Evolutionary conservation across 2,329 filamentous ascomycete species (phyloP), one percentile per base, ranked within the genome.

Genomic region (Fusarium pseudocircinatum): DNA sequence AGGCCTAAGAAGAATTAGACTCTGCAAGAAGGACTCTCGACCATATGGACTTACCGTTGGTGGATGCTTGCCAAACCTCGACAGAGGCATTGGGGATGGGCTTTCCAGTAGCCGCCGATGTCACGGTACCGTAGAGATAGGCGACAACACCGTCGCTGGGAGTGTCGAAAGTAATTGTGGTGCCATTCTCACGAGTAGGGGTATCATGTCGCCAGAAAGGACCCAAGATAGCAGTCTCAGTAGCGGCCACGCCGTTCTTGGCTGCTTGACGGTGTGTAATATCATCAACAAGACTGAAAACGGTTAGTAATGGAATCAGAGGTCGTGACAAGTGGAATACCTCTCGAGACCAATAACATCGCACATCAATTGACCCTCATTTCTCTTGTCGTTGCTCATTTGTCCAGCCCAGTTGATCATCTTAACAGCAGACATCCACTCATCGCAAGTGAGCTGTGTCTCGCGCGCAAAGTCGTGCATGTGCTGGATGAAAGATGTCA

Each of bases 391-490:
- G 63, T 88, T 87, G 80, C 88, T 92, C 83, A 92, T 91, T 83
- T 92, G 88, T 72, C 93, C 93, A 56, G 92, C 89, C 75, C 87
- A 86, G 74, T 85, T 85, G 71, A 83, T 90, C 84, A 81, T 84
- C 71, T 82, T 86, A 36, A 94, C 90, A 52, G 91, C 94, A 14
- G 88, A 84, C 83, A 93, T 88, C 93, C 93, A 95, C 84, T 96
- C 94, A 63, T 93, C 92, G n/a, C 90, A 87, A 13, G 92, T 95
- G 65, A 96, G 89, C 80, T 95, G 89, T 70, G 93, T 90, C 81
- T 96, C 93, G 53, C 93, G 91, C 43, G 91, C 90, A 81, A 96
- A 96, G 82, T 94, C 93, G 83, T 96, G 94, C 63, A 96, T 85
- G 83, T 96, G 93, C 63, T 85, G 86, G 79, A 95, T 91, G 68